Base-by-base conservation (phyloP, 805 yeast genomes). In the Starmera amethionina region DNA sequence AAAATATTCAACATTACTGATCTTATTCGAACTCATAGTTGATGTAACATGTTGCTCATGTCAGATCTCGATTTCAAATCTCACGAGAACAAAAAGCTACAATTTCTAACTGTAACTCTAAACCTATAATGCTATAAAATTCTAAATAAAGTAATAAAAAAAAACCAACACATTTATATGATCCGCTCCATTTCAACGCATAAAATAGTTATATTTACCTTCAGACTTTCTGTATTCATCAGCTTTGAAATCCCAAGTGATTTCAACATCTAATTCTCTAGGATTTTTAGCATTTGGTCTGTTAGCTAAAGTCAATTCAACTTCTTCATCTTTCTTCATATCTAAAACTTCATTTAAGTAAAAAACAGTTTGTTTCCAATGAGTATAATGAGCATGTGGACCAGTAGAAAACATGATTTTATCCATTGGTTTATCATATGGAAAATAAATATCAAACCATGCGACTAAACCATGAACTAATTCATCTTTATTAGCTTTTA, bases 331-430 rank as follows among this genome's bases (percentile, higher is more conserved):
- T 50, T 70, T 68, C 56, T 80, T 79, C 46, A 83, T 65, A 54
- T 79, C 84, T 48, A 90, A 63, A 27, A 85, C 95, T 53, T 86
- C 84, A 51, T 74, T 78, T 55, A 90, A 71, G 63, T 93, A 94
- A 65, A 94, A 88, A 1, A 93, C 94, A 15, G 96, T 84, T 67
- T 93, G 98, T 63, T 93, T 94, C 99, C 99, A 93, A 67, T 93
- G 99, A 13, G 98, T 93, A 70, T 89, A 88, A 51, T 79, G 77
- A 37, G 88, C 80, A 64, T 83, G 88, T 30, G 99, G 96, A 19
- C 97, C 97, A 12, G 99, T 94, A 16, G 93, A 81, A 59, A 93
- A 89, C 29, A 66, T 67, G 43, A 90, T 81, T 49, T 73, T 75
- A 50, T 77, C 75, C 35, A 70, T 68, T 45, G 59, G 59, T 31